Evolutionary conservation across 768 basidiomycete genomes (phyloP), one percentile per base, ranked within the genome.

Genomic region (Kwoniella sp.): DNA sequence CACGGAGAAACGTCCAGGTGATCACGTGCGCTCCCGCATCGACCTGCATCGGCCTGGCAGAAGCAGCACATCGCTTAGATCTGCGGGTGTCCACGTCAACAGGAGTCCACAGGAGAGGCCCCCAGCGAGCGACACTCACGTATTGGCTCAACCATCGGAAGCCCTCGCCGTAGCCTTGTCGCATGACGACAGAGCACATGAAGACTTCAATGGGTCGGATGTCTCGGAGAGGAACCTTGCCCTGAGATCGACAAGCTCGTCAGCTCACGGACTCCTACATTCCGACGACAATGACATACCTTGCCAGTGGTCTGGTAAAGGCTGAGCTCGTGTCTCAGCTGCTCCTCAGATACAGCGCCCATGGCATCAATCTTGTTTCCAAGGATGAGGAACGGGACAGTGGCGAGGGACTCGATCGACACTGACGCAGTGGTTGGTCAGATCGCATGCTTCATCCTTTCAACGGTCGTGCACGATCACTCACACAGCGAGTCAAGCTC

Each of bases 311-410:
- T 99, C 77, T 96, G 91, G 78, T 92, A 95, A 42, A 99, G 78
- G 14, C 95, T 95, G 37, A 99, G 80, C 59, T 90, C 83, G 69
- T 96, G 89, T 71, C 95, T 85, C 59, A 99, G 79, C 75, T 99
- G 91, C 70, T 99, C 93, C 77, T 99, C 95, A 57, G 87, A 89
- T 59, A 99, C 92, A 32, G 95, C 95, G 32, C 91, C 90, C 5
- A 86, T 83, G n/a, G 92, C 92, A 70, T 98, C 95, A 68, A 99
- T 99, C 83, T 99, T 98, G 82, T 99, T 99, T 37, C 95, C 95
- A 41, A 98, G 85, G 54, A 99, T 83, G 50, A 99, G 83, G 87
- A 99, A 98, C 38, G 95, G 95, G 28, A 99, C 93, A 76, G 89
- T 93, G 57, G 84, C 78, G 57, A 98, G 84, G 69, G 92, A 86